A percentile compares a stretch with the other conserved stretches of the same genome.
phyloP scores from a whole-genome alignment of 805 yeast genomes.

The Tetrapisispora fleetii region DNA sequence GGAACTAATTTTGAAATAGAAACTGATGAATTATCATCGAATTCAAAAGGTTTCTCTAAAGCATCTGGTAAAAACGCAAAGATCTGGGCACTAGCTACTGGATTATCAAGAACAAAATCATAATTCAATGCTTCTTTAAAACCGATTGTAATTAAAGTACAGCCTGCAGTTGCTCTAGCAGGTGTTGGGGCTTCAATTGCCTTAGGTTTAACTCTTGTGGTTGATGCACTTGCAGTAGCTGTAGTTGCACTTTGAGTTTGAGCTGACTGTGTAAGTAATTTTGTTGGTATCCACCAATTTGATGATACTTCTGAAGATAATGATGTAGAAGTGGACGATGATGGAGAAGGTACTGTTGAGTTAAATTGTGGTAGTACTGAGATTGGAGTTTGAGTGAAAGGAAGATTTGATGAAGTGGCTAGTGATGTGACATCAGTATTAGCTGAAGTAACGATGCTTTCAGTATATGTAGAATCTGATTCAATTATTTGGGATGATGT shows the following conservation, averaged over 20 bases:
- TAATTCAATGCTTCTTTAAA: constrained; percentile 74
- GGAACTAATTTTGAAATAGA: constrained; percentile 68
- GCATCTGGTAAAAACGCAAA: constrained; percentile 67
- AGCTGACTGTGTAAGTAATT: constrained; percentile 54
- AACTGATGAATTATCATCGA: constrained; percentile 34
- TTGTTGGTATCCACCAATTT: constrained; percentile 60
- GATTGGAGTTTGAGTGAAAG: constrained; percentile 2
- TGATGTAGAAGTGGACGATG: background rate
- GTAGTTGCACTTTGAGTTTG: constrained; percentile 30
- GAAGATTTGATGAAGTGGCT: background rate
- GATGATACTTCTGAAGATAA: constrained; percentile 24
- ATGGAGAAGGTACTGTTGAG: background rate
- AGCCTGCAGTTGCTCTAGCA: constrained; percentile 26
- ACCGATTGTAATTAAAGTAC: constrained; percentile 24
- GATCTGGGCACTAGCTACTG: constrained; percentile 72
- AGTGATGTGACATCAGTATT: background rate
- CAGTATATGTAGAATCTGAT: background rate
- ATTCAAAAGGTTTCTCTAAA: constrained; percentile 50
- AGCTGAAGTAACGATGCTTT: background rate
- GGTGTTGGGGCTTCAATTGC: constrained; percentile 31
- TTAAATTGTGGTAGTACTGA: background rate
- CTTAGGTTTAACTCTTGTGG: constrained; percentile 35
- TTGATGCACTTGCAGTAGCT: constrained; percentile 39
- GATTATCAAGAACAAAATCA: constrained; percentile 73
- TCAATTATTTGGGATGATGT: background rate